Evolutionary conservation across 257 asterid genomes (phyloP), one percentile per base, ranked within the genome.

Genomic region (Thymus mandschuricus): DNA sequence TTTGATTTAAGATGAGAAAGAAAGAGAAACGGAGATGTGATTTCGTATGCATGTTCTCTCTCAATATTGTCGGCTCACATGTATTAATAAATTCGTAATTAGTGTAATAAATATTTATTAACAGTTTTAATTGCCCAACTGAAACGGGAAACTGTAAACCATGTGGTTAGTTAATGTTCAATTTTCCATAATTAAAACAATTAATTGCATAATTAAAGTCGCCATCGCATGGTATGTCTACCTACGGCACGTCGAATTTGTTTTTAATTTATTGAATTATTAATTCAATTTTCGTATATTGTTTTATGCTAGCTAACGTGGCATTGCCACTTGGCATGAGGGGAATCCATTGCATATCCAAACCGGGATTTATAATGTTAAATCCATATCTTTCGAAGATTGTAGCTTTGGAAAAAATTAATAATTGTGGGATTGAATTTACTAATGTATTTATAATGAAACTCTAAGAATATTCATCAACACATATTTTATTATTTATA

Each of bases 141-240:
- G 38, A 34, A 38, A 68, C 63, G 35, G 50, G 63, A 67, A 15
- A 68, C 51, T 41, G 38, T 38, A 52, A 52, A 68, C 38, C 72
- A 52, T 68, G 52, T 67, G 54, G 10, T 66, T 66, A 66, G 5
- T 66, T 13, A 13, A 31, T 49, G 33, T 13, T n/a, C 8, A 30
- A 5, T 27, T 49, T 31, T 27, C 44, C 21, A 4, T 4, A 38
- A 21, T 15, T 56, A 58, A 57, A 11, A 1, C 2, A 10, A 27
- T 13, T 58, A 10, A 50, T 12, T 58, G 29, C 5, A 5, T 5
- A 58, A 31, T 57, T 31, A n/a, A 49, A 49, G 59, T 66, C 46
- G 6, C 30, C 45, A 66, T 66, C 48, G 45, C 54, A 62, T 21
- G 0, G 21, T 0, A 0, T 62, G 67, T 62, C 52, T 38, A 38